These are phyloP conservation scores for Wallemia mellicola DNA, from an alignment of 1,284 basidiomycete genomes.

Conservation along the genomic window DNA sequence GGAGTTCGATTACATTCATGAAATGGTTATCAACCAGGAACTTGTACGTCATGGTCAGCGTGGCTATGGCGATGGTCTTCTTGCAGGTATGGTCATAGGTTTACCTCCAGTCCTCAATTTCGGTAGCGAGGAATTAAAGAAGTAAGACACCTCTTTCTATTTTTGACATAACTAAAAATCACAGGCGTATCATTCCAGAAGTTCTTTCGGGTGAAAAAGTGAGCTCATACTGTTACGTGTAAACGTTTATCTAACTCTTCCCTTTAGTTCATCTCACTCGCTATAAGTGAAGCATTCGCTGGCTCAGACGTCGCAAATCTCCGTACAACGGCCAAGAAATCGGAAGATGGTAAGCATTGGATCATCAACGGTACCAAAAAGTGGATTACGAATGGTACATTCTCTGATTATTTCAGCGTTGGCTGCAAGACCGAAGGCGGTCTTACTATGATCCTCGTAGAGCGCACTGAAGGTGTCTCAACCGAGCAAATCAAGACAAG, in stretches of 20 bases:
- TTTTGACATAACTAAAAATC: too few species aligned
- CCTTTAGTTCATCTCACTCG: constrained; percentile 33
- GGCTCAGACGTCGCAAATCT: constrained; percentile 66
- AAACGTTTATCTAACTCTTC: neutral
- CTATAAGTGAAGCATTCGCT: constrained; percentile 69
- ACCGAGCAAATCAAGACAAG: constrained; percentile 62
- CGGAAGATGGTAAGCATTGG: constrained; percentile 50
- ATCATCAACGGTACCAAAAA: constrained; percentile 63
- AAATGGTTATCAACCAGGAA: constrained; percentile 69
- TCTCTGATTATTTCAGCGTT: constrained; percentile 25
- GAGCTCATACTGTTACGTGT: constrained; percentile 18
- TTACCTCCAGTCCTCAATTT: constrained; percentile 61
- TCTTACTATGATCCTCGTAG: constrained; percentile 53
- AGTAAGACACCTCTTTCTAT: constrained; percentile 19
- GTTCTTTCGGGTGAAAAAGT: constrained; percentile 48
- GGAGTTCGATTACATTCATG: constrained; percentile 44
- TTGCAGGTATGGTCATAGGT: constrained; percentile 44
- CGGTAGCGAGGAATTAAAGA: constrained; percentile 41
- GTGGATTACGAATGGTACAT: constrained; percentile 75
- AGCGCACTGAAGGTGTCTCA: constrained; percentile 42
- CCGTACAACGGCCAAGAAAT: constrained; percentile 50
- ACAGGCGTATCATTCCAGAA: constrained; percentile 31
- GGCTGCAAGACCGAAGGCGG: constrained; percentile 28
- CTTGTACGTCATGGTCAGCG: constrained; percentile 43
- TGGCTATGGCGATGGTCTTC: constrained; percentile 51